phyloP scores from a whole-genome alignment of 768 basidiomycete species.

The Lactarius deliciosus region DNA sequence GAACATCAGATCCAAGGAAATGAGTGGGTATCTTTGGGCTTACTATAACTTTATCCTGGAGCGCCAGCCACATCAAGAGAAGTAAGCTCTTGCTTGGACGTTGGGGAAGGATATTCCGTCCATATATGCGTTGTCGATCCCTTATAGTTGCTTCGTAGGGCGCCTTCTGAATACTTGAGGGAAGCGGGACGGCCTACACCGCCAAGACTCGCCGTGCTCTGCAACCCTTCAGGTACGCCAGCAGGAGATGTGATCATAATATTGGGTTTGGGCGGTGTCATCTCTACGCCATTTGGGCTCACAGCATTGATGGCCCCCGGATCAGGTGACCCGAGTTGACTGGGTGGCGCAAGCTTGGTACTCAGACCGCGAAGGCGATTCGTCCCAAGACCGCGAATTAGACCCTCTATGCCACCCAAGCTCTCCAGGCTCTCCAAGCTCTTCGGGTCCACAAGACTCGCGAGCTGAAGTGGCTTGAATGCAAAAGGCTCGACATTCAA shows the following conservation, averaged over 20 bases:
- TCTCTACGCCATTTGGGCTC: conserved; percentile 30
- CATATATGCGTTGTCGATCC: conserved; percentile 50
- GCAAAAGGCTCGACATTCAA: conserved; percentile 69
- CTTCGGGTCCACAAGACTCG: conserved; percentile 89
- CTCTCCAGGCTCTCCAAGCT: conserved; percentile 58
- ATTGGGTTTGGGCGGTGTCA: conserved; percentile 35
- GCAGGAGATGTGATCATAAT: conserved; percentile 45
- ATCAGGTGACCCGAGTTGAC: conserved; percentile 12
- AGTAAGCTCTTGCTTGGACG: conserved; percentile 50
- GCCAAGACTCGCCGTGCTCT: conserved; percentile 21
- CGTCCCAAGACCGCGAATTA: conserved; percentile 76
- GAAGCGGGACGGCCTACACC: not conserved
- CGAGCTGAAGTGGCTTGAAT: conserved; percentile 73
- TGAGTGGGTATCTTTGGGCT: conserved; percentile 31
- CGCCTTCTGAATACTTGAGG: conserved; percentile 13
- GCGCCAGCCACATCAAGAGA: conserved; percentile 59
- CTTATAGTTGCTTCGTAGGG: conserved; percentile 40
- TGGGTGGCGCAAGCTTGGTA: not conserved
- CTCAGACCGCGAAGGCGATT: conserved; percentile 49
- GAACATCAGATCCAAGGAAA: conserved; percentile 32
- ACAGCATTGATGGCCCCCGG: not conserved
- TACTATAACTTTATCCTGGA: conserved; percentile 64
- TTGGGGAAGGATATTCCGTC: conserved; percentile 50
- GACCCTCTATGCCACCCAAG: conserved; percentile 67
- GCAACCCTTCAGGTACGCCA: conserved; percentile 32